These are phyloP conservation scores for Lactifluus hygrophoroides DNA, from an alignment of 768 basidiomycete species.

Conservation along the genomic window DNA sequence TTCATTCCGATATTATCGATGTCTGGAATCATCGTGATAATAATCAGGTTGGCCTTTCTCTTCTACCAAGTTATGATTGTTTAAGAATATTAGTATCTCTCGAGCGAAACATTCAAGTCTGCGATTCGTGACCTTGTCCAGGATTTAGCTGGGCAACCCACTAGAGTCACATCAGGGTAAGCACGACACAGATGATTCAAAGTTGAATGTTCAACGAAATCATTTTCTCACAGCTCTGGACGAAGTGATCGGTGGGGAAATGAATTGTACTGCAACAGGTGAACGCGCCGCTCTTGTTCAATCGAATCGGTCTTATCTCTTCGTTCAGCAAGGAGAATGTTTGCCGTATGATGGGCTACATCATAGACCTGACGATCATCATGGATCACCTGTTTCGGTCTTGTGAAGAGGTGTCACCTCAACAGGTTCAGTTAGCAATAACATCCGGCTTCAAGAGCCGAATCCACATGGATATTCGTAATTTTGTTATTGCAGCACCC, in stretches of 20 bases:
- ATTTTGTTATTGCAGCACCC: not conserved
- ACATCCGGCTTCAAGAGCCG: not conserved
- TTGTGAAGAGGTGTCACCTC: not conserved
- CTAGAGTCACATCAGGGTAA: not conserved
- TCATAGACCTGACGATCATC: constrained; percentile 1
- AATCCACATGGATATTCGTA: not conserved
- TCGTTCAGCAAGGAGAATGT: not conserved
- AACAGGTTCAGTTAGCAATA: not conserved
- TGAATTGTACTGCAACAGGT: not conserved
- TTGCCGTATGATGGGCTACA: constrained; percentile 2
- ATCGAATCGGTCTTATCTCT: not conserved
- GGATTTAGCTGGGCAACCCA: not conserved
- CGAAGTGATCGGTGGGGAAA: not conserved
- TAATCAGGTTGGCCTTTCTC: not conserved
- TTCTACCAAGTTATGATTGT: not conserved
- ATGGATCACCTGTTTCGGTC: not conserved
- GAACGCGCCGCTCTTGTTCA: not conserved
- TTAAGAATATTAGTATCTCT: not conserved
- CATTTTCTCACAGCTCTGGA: not conserved
- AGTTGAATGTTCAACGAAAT: not conserved
- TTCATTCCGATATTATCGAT: not conserved
- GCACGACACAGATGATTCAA: not conserved
- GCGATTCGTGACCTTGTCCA: not conserved
- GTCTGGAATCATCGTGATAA: constrained; percentile 5
- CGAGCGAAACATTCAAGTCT: not conserved